Percentiles rank a stretch among this genome's conserved stretches.
phyloP scores from a whole-genome alignment of 2,329 filamentous ascomycete species.

The Trichophyton rubrum region DNA sequence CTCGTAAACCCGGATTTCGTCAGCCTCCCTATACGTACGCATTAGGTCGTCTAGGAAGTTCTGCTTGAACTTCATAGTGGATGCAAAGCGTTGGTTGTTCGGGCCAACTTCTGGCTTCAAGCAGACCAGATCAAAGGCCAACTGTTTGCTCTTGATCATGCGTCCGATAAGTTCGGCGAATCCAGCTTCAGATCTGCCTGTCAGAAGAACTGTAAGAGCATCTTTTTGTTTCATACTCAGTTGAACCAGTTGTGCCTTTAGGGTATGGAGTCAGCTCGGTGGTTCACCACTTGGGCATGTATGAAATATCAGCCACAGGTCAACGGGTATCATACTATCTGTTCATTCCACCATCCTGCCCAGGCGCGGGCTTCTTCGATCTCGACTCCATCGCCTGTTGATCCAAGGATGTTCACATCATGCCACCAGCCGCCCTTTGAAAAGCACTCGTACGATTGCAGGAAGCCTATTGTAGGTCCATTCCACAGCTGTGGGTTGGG shows the following conservation, averaged over 20 bases:
- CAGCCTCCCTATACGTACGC: constrained; percentile 69
- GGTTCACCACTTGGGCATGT: neutral
- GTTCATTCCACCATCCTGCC: constrained; percentile 95
- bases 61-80: constrained; percentile 89
- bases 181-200: constrained; percentile 64
- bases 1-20: constrained; percentile 64
- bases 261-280: neutral
- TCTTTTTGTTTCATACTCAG: constrained; percentile 75
- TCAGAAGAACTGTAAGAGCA: constrained; percentile 72
- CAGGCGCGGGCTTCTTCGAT: constrained; percentile 73
- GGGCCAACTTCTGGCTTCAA: constrained; percentile 79
- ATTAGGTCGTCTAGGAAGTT: constrained; percentile 66
- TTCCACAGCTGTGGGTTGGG: constrained; percentile 86
- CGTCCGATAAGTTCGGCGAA: constrained; percentile 70
- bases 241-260: constrained; percentile 54
- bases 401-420: constrained; percentile 69
- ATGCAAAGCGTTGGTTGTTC: constrained; percentile 61
- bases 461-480: constrained; percentile 58
- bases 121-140: constrained; percentile 78
- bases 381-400: constrained; percentile 71
- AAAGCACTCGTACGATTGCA: constrained; percentile 65
- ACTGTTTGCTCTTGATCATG: constrained; percentile 62
- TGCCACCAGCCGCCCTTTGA: constrained; percentile 94
- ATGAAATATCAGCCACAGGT: neutral
- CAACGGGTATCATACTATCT: constrained; percentile 46